Percentiles rank a stretch among this genome's conserved stretches.
These are phyloP conservation scores for Phytophthora podocarpi DNA, from an alignment of 352 stramenopile species.

Conservation along the genomic window DNA sequence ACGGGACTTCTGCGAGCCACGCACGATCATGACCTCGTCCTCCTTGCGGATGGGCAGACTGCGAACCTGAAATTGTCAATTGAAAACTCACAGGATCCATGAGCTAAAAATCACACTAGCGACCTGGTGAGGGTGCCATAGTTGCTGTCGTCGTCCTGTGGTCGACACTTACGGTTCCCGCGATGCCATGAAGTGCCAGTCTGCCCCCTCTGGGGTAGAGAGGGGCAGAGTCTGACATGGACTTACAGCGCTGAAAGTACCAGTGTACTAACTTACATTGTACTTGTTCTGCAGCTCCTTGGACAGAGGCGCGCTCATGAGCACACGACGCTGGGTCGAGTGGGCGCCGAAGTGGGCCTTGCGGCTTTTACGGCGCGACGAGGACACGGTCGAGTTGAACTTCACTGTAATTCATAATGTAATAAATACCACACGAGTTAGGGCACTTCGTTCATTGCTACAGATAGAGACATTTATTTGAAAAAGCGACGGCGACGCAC, in stretches of 20 bases:
- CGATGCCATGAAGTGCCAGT: constrained; percentile 92
- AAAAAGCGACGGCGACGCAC: constrained; percentile 44
- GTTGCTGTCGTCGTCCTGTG: constrained; percentile 14
- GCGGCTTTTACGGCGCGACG: constrained; percentile 97
- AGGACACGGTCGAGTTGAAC: constrained; percentile 94
- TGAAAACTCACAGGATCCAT: constrained; percentile 1
- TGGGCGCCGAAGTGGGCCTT: constrained; percentile 99
- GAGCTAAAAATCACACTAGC: constrained; percentile 5
- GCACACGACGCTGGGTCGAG: constrained; percentile 94
- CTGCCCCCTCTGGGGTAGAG: neutral
- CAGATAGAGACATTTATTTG: neutral
- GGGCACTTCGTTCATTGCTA: neutral
- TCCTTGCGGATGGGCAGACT: constrained; percentile 99
- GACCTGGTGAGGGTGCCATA: neutral
- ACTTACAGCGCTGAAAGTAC: constrained; percentile 89
- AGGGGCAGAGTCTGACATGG: constrained; percentile 71
- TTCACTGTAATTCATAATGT: constrained; percentile 71
- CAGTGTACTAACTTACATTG: constrained; percentile 95
- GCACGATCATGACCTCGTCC: constrained; percentile 98
- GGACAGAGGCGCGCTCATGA: constrained; percentile 98
- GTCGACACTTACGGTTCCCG: constrained; percentile 83
- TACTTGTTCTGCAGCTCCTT: constrained; percentile 99
- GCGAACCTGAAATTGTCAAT: constrained; percentile 78
- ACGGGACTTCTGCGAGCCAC: constrained; percentile 97
- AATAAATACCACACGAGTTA: neutral